A percentile compares a stretch with the other conserved stretches of the same genome.
Conservation (phyloP, 371 early-diverging fungal genomes). For the Mortierella sp. region DNA sequence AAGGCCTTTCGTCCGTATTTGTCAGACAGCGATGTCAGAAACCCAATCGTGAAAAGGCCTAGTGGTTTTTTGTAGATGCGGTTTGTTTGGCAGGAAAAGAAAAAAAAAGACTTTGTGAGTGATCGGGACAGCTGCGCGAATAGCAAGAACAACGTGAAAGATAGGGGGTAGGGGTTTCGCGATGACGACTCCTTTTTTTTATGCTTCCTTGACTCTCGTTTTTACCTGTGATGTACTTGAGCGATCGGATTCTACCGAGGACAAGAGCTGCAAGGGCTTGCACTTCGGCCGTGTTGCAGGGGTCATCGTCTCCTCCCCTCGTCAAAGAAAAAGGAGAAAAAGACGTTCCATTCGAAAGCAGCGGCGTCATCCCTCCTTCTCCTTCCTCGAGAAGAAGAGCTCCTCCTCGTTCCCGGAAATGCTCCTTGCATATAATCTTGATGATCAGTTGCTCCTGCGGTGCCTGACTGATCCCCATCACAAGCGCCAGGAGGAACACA, state of each 20-base stretch:
- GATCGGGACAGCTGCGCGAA: background rate
- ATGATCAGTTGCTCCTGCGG: conserved; percentile 40
- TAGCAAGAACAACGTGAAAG: background rate
- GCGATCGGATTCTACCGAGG: conserved; percentile 25
- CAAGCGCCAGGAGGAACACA: conserved; percentile 22
- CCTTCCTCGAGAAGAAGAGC: background rate
- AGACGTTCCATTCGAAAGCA: background rate
- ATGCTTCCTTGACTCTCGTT: background rate
- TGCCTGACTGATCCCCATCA: conserved; percentile 21
- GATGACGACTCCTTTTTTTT: background rate
- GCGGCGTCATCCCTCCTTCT: background rate
- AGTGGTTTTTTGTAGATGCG: background rate
- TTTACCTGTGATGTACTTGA: conserved; percentile 44
- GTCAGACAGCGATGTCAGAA: conserved; percentile 32
- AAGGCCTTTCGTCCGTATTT: conserved; percentile 34
- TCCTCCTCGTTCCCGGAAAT: conserved; percentile 2
- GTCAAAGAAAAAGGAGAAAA: background rate
- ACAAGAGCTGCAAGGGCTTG: conserved; percentile 30
- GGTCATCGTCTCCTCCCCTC: background rate
- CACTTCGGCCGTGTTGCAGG: conserved; percentile 24
- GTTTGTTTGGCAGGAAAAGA: background rate
- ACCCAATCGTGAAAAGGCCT: conserved; percentile 49
- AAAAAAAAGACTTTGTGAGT: background rate
- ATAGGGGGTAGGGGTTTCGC: no score
- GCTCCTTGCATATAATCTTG: conserved; percentile 38